Evolutionary conservation across 768 basidiomycete species (phyloP), one percentile per base, ranked within the genome.

Genomic region (Naganishia friedmannii): DNA sequence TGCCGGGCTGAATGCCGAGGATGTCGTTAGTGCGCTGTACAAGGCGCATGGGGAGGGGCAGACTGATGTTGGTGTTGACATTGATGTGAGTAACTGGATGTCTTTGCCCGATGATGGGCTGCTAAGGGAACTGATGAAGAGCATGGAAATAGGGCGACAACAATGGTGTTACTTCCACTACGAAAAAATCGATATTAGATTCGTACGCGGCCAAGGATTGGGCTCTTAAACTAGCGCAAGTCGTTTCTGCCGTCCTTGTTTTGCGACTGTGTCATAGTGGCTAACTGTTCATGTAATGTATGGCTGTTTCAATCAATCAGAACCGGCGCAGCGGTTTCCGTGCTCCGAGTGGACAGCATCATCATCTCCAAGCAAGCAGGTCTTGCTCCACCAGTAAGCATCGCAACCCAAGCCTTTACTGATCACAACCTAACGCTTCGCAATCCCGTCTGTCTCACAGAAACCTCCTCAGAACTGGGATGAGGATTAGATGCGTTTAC

Each of bases 291-390:
- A 32, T 67, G 66, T 28, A n/a, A 32, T 55, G 26, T n/a, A 5
- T 13, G 4, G 34, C 42, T 42, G 1, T 32, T 23, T 21, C 2
- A 4, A 55, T 19, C 32, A 29, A 37, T 26, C 32, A 73, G 72
- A 21, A 79, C 80, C 12, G 80, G 78, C 53, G 80, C 78, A 13
- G 80, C 80, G 28, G 77, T 81, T 53, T 73, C 74, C 10, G 78
- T 81, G 34, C 86, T 99, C 67, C 90, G 89, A 72, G 96, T 99
- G 8, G 96, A 99, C 82, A 92, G 91, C 77, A 97, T 98, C 79
- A 96, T 97, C 83, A 93, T 94, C 87, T 91, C 90, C 83, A 92
- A 92, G 70, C 78, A 79, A 69, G 78, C 80, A 31, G 80, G 80
- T 53, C 76, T 81, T 23, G 77, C 77, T 28, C 78, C 80, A 51